A percentile compares a stretch with the other conserved stretches of the same genome.
Evolutionary conservation across 2,329 filamentous ascomycete genomes (phyloP).

Genomic region (Penicillium decumbens): DNA sequence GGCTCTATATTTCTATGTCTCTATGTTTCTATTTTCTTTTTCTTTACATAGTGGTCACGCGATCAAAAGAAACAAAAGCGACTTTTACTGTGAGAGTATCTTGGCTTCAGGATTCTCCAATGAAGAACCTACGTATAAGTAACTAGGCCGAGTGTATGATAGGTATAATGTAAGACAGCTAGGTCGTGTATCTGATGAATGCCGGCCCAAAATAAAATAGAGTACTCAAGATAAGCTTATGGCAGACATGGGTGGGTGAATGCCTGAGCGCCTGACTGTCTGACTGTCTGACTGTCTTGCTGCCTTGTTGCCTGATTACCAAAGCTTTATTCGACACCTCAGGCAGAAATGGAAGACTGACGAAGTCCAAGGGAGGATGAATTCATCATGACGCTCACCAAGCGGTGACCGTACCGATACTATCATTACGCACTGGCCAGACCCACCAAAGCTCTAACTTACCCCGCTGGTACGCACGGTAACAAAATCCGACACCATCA

Average conservation of each 20-base stretch:
- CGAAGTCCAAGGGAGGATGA: slow-evolving; percentile 2
- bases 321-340: not conserved
- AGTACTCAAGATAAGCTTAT: not conserved
- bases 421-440: not conserved
- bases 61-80: not conserved
- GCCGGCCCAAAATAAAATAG: not conserved
- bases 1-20: not conserved
- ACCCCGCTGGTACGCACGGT: not conserved
- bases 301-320: not conserved
- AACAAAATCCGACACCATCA: not conserved
- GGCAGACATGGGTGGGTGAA: not conserved
- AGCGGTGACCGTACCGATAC: slow-evolving; percentile 7
- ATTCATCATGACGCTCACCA: slow-evolving; percentile 16
- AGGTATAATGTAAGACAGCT: not conserved
- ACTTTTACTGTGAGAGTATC: not conserved
- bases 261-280: not conserved
- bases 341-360: not conserved
- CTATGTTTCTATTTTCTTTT: not conserved
- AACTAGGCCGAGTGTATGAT: not conserved
- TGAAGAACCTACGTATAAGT: not conserved
- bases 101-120: not conserved
- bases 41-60: not conserved
- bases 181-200: not conserved
- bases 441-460: not conserved
- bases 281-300: not conserved